Conservation (phyloP, 2,329 filamentous ascomycete species). For the Claviceps cyperi region DNA sequence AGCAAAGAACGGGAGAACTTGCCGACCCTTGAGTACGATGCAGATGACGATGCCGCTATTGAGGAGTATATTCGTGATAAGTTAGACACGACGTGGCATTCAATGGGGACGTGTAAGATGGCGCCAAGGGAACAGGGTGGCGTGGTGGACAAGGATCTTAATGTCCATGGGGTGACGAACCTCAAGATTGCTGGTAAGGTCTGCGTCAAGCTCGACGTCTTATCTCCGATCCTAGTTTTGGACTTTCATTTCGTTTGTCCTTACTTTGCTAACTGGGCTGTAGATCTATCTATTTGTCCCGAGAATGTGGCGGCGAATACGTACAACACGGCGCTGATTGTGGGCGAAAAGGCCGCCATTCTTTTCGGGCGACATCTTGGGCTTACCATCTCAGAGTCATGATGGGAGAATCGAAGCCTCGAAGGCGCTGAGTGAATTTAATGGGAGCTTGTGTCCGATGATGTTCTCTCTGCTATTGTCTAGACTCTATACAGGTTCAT, state of each 20-base stretch:
- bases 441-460: too few relatives aligned
- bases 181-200: constrained; percentile 31
- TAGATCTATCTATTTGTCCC: constrained; percentile 22
- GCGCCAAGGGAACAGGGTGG: constrained; percentile 28
- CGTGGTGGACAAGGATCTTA: constrained; percentile 27
- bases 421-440: too few relatives aligned
- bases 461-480: too few relatives aligned
- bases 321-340: constrained; percentile 26
- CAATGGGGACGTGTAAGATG: constrained; percentile 36
- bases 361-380: constrained; percentile 16
- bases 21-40: constrained; percentile 27
- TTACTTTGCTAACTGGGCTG: neutral
- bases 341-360: constrained; percentile 28
- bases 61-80: constrained; percentile 26
- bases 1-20: constrained; percentile 14
- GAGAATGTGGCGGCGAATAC: constrained; percentile 30
- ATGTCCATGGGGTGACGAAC: constrained; percentile 28
- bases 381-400: neutral
- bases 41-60: constrained; percentile 33
- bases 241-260: too few relatives aligned
- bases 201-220: too few relatives aligned
- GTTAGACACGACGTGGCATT: constrained; percentile 30
- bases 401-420: neutral
- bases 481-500: too few relatives aligned
- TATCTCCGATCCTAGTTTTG: too few relatives aligned